Percentiles rank a stretch among this genome's conserved stretches.
Conservation (phyloP, 1,284 basidiomycete genomes). For the Butyriboletus pseudospeciosus region DNA sequence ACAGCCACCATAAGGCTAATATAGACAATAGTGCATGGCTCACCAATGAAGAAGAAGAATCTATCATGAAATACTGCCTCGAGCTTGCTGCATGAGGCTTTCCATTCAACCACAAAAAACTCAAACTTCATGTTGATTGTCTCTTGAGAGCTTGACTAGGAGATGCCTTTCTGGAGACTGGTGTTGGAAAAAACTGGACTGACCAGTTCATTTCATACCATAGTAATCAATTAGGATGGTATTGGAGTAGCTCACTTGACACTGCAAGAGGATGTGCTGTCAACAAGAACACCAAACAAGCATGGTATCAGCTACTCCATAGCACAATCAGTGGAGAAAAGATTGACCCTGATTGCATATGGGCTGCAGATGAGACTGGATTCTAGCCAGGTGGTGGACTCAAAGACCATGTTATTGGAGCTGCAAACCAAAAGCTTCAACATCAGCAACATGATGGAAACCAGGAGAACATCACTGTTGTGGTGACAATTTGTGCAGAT, state of each 20-base stretch:
- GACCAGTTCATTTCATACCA: background rate
- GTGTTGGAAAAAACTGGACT: constrained; percentile 1
- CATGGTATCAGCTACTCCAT: background rate
- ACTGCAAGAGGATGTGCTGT: background rate
- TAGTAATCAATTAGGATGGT: background rate
- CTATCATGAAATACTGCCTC: background rate
- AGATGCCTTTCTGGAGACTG: background rate
- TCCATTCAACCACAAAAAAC: background rate
- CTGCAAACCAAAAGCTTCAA: background rate
- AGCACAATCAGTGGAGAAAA: background rate
- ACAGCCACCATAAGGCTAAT: background rate
- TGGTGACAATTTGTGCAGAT: constrained; percentile 5
- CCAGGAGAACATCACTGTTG: background rate
- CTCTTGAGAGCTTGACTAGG: background rate
- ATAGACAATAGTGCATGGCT: constrained; percentile 3
- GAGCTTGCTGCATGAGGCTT: constrained; percentile 1
- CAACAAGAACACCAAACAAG: background rate
- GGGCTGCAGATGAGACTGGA: background rate
- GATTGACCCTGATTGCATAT: constrained; percentile 1
- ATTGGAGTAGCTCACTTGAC: background rate
- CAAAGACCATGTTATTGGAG: background rate
- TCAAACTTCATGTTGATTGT: background rate
- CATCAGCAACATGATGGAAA: constrained; percentile 3
- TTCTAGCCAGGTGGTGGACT: background rate
- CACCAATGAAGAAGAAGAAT: background rate